Evolutionary conservation across 805 yeast species (phyloP), one percentile per base, ranked within the genome.

Genomic region (Teunomyces pallodes): DNA sequence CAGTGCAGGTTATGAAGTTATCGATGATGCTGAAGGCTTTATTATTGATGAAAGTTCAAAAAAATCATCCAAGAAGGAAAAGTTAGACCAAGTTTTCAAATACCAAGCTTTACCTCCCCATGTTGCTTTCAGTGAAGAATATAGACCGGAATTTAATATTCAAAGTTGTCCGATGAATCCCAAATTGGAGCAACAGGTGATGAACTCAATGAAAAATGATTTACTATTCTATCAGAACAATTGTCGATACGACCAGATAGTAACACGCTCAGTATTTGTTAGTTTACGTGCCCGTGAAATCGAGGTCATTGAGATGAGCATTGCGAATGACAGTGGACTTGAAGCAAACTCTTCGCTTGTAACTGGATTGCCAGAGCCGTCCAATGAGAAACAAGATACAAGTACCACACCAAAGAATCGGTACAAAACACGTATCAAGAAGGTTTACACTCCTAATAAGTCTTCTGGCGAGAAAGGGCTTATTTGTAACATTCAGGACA

Each of bases 151-250:
- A 53, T 80, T 75, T 54, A 60, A 66, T 10, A 51, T 80, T 26
- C 87, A 82, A 59, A 80, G 83, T 8, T 78, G 83, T 55, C 84
- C 83, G 0, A 62, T 73, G 12, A 66, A 71, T 16, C 70, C 76
- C 10, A 79, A 80, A 47, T 61, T 81, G 6, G 85, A 81, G 51
- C 61, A 70, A 7, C 79, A 74, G 45, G 72, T 82, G 9, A 59
- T 73, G 10, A 61, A 61, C 30, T 65, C 82, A 10, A 82, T 82
- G 86, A 80, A 76, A 54, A 72, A 70, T 48, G 85, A 81, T 54
- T 58, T 81, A 46, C 57, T 72, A 36, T 72, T 71, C 49, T 69
- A 65, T 50, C 76, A 70, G 46, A 71, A 70, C 48, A 67, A 69
- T 50, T 64, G 66, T 42, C 59, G 61, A 6, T 62, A 59, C 41